Percentiles rank a stretch among this genome's conserved stretches.
Conservation (phyloP, 208 protist species). For the Leishmania major region DNA sequence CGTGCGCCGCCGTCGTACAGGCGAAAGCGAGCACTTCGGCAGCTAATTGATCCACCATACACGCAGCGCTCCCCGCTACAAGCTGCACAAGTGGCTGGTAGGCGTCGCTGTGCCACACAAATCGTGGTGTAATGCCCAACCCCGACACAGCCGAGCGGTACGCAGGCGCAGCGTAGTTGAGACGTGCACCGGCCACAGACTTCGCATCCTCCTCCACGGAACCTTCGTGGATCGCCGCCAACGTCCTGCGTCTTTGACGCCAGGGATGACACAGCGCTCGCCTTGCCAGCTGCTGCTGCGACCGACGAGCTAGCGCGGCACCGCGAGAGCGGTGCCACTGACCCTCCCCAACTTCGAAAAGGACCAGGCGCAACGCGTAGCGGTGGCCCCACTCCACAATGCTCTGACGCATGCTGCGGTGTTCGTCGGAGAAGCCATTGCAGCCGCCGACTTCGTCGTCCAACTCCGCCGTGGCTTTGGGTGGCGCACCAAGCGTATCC, state of each 20-base stretch:
- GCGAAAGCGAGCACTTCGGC: slow-evolving; percentile 2
- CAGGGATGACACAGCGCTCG: not conserved
- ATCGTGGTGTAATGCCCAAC: not conserved
- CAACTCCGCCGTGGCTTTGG: not conserved
- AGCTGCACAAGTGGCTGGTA: slow-evolving; percentile 4
- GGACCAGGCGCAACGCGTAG: slow-evolving; percentile 26
- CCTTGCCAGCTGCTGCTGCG: not conserved
- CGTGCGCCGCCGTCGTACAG: not conserved
- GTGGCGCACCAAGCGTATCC: not conserved
- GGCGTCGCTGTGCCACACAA: slow-evolving; percentile 13
- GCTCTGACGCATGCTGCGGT: slow-evolving; percentile 1
- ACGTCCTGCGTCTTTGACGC: not conserved
- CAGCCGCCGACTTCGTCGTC: not conserved
- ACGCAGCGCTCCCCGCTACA: not conserved
- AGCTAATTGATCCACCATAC: not conserved
- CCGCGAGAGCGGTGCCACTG: slow-evolving; percentile 12
- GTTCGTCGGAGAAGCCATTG: not conserved
- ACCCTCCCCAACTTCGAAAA: slow-evolving; percentile 17
- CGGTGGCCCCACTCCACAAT: slow-evolving; percentile 18
- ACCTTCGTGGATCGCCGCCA: not conserved
- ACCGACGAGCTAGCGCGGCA: not conserved
- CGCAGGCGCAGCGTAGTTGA: not conserved
- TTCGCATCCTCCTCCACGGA: not conserved
- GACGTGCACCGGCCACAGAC: not conserved
- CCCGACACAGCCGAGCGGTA: not conserved